Percentiles rank a stretch among this genome's conserved stretches.
These are phyloP conservation scores for Salix suchowensis DNA, from an alignment of 345 rosid species.

Conservation along the genomic window DNA sequence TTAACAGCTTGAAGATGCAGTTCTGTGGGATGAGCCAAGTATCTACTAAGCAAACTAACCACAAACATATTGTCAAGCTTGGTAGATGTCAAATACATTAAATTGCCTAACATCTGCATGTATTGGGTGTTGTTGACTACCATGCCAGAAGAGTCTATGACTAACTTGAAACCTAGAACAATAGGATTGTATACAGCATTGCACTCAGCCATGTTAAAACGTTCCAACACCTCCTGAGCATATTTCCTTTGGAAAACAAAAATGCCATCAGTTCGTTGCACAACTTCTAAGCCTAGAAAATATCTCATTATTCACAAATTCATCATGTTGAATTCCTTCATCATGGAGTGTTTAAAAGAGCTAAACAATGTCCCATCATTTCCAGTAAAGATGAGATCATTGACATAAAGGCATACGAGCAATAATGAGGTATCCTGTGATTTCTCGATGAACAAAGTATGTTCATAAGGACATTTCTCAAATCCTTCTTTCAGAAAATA, in stretches of 20 bases:
- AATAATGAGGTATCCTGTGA: background rate
- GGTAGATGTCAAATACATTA: background rate
- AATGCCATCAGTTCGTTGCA: background rate
- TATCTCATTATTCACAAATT: background rate
- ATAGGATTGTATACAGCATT: background rate
- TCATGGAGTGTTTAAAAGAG: background rate
- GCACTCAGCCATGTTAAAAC: background rate
- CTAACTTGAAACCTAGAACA: background rate
- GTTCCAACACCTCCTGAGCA: background rate
- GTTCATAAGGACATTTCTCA: background rate
- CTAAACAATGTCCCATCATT: background rate
- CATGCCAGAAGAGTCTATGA: no score
- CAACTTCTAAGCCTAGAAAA: background rate
- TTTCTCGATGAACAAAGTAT: background rate
- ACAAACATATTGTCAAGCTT: background rate
- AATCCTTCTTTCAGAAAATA: background rate
- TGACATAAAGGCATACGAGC: background rate
- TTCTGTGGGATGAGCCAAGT: background rate
- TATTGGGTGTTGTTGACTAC: background rate
- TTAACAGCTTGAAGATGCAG: no score
- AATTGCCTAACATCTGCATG: background rate
- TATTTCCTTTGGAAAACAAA: background rate
- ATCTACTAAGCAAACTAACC: background rate
- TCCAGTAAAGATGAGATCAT: background rate
- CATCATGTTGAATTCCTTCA: background rate